Conservation (phyloP, 2,329 filamentous ascomycete species). For the Escovopsis sp. region DNA sequence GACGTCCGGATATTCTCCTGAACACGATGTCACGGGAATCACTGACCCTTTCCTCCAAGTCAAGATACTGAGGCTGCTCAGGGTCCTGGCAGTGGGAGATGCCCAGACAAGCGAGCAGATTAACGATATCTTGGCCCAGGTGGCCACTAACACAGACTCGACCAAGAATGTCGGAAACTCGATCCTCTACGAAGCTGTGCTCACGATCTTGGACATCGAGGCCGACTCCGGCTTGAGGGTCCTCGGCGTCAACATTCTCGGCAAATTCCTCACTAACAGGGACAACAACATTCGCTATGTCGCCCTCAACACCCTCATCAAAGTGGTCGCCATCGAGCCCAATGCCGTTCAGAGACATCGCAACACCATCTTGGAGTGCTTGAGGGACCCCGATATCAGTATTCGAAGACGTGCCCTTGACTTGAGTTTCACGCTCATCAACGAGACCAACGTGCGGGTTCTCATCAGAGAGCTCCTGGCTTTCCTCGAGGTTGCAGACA, state of each 20-base stretch:
- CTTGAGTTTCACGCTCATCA: slow-evolving; percentile 94
- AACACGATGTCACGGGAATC: slow-evolving; percentile 96
- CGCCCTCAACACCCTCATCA: slow-evolving; percentile 90
- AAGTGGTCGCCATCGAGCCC: slow-evolving; percentile 93
- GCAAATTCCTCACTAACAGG: slow-evolving; percentile 95
- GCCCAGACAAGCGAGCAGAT: slow-evolving; percentile 85
- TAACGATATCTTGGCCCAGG: slow-evolving; percentile 94
- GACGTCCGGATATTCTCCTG: slow-evolving; percentile 89
- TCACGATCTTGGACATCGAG: slow-evolving; percentile 95
- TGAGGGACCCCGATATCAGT: slow-evolving; percentile 95
- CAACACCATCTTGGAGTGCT: slow-evolving; percentile 92
- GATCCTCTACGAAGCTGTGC: slow-evolving; percentile 91
- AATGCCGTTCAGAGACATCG: slow-evolving; percentile 94
- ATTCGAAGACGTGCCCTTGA: slow-evolving; percentile 91
- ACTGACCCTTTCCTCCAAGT: slow-evolving; percentile 96
- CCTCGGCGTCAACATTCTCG: slow-evolving; percentile 92
- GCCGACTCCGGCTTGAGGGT: slow-evolving; percentile 90
- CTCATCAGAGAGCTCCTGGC: slow-evolving; percentile 85
- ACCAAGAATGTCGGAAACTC: slow-evolving; percentile 98
- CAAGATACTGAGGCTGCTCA: slow-evolving; percentile 77
- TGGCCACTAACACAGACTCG: slow-evolving; percentile 94
- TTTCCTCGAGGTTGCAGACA: slow-evolving; percentile 93
- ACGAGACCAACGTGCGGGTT: slow-evolving; percentile 88
- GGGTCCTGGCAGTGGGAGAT: slow-evolving; percentile 78
- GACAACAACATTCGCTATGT: slow-evolving; percentile 99